Base-by-base conservation (phyloP, 1,284 basidiomycete species). In the Meira nashicola region DNA sequence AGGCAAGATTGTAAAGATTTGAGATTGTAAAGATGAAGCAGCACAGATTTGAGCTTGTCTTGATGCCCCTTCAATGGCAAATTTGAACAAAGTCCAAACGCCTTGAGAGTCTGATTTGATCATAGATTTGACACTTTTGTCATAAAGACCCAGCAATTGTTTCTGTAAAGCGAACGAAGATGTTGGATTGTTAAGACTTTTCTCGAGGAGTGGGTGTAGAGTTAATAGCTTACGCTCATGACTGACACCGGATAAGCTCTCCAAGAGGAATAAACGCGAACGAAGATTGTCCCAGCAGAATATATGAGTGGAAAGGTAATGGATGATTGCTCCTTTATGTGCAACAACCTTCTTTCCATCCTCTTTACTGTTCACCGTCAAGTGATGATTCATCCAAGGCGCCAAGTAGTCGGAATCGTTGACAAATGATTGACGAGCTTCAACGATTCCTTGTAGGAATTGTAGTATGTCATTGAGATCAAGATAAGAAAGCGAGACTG, bases 271-370 rank as follows among this genome's bases (percentile, higher is more conserved):
- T 12, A 84, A 76, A 57, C 86, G 85, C 39, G 84, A 82, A 0
- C 72, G 61, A 4, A 83, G 76, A 6, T 84, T 77, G 3, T 82
- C 80, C 73, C 89, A 85, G 5, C 84, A 84, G 39, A 85, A 82
- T 52, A 88, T 82, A 77, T 97, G 94, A 1, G 92, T 94, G 14
- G 90, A 79, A 1, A 96, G 78, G 79, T 84, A 94, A 74, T 87
- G 90, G 39, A 91, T 74, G 49, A 92, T 81, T 11, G 86, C 84
- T 62, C 86, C 85, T 70, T 87, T 90, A 78, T 88, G 87, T 17
- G 55, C 62, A 17, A 68, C 73, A 51, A 85, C 83, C 73, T 87
- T 88, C 79, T 86, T 88, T 63, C 82, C 82, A 55, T 88, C 86
- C 69, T 66, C 82, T 83, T 41, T 70, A 75, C 46, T 71, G 77